A percentile compares a stretch with the other conserved stretches of the same genome.
These are phyloP conservation scores for Wickerhamomyces bovis DNA, from an alignment of 805 yeast genomes.

Conservation along the genomic window DNA sequence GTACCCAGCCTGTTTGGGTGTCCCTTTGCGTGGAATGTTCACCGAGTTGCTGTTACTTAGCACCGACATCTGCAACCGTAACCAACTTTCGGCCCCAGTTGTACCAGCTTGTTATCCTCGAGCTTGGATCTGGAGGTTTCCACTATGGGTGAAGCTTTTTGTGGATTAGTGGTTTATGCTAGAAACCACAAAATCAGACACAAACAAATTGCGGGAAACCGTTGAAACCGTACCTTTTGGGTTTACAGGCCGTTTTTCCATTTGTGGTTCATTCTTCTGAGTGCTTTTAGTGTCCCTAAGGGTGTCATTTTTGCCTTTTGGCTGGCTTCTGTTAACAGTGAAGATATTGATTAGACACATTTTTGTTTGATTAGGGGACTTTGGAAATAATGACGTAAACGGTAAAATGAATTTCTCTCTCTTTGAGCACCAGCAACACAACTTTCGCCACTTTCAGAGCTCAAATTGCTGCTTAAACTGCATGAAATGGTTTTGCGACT, in stretches of 20 bases:
- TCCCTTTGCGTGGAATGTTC: background rate
- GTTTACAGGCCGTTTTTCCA: background rate
- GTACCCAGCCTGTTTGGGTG: slow-evolving; percentile 15
- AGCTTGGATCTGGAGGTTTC: background rate
- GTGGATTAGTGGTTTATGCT: background rate
- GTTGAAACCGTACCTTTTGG: background rate
- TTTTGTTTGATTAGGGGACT: too few relatives aligned
- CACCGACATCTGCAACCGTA: background rate
- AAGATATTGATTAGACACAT: background rate
- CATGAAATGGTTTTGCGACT: background rate
- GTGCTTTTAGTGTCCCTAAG: too few relatives aligned
- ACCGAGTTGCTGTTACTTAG: background rate
- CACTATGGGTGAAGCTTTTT: background rate
- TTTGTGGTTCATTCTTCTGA: background rate
- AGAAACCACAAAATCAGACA: background rate
- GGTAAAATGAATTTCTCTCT: background rate
- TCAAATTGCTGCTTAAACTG: background rate
- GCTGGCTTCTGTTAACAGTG: too few relatives aligned
- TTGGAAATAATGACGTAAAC: too few relatives aligned
- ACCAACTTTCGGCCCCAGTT: background rate
- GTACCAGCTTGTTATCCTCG: background rate
- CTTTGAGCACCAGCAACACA: background rate
- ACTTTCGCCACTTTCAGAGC: background rate
- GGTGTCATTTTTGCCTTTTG: too few relatives aligned
- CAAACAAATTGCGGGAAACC: background rate